These are phyloP conservation scores for Scheffersomyces titani DNA, from an alignment of 1,139 yeast genomes.

Conservation along the genomic window DNA sequence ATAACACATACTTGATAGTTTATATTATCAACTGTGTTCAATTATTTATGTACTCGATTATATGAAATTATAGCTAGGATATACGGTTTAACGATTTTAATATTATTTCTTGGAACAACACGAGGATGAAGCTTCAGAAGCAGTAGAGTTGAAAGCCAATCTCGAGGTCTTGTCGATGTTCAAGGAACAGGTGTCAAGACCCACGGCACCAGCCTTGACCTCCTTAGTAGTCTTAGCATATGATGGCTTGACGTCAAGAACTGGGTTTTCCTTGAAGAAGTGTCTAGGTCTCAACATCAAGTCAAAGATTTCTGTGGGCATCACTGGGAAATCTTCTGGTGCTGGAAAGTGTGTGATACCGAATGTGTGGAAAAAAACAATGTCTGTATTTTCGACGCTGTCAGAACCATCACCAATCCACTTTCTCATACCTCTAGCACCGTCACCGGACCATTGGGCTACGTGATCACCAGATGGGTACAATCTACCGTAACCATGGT, in stretches of 20 bases:
- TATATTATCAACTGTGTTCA: neutral
- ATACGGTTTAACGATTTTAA: neutral
- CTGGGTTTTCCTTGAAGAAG: slow-evolving; percentile 76
- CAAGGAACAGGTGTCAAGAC: slow-evolving; percentile 38
- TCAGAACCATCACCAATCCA: slow-evolving; percentile 74
- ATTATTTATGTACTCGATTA: neutral
- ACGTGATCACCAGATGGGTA: slow-evolving; percentile 83
- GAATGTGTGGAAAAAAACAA: slow-evolving; percentile 75
- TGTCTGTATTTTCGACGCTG: slow-evolving; percentile 65
- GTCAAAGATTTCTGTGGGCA: slow-evolving; percentile 83
- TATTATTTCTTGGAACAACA: slow-evolving; percentile 21
- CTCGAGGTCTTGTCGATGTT: slow-evolving; percentile 42
- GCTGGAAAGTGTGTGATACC: slow-evolving; percentile 87
- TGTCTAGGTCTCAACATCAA: slow-evolving; percentile 77
- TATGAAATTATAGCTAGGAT: neutral
- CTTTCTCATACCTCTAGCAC: slow-evolving; percentile 65
- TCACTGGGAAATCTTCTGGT: slow-evolving; percentile 86
- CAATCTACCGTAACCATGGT: slow-evolving; percentile 53
- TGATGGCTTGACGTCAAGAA: slow-evolving; percentile 71
- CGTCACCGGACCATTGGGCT: slow-evolving; percentile 80
- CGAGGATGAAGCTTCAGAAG: slow-evolving; percentile 7
- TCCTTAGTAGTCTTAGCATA: slow-evolving; percentile 64
- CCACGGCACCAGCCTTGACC: slow-evolving; percentile 44
- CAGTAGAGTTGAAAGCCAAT: slow-evolving; percentile 36
- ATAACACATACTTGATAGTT: neutral